Conservation (phyloP, 2,329 filamentous ascomycete species). For the Blastomyces percursus region DNA sequence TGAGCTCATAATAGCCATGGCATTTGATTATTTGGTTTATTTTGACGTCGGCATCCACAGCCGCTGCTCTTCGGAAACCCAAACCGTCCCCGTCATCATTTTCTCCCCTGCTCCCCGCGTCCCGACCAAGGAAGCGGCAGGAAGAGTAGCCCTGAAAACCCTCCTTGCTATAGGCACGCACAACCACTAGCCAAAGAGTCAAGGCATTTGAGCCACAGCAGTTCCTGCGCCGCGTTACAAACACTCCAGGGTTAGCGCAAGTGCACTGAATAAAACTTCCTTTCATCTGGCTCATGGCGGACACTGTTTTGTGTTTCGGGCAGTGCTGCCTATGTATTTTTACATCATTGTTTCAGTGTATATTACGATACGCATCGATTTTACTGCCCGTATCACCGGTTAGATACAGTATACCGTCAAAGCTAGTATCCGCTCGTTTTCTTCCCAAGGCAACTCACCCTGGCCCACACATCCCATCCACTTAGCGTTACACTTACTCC, state of each 20-base stretch:
- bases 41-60: neutral
- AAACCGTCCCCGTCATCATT: neutral
- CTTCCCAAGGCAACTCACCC: neutral
- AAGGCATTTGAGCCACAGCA: neutral
- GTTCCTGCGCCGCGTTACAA: conserved; percentile 1
- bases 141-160: neutral
- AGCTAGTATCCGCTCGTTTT: neutral
- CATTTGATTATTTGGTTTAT: too few relatives aligned
- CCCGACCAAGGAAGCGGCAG: neutral
- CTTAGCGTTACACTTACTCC: neutral
- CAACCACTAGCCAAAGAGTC: neutral
- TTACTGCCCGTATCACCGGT: neutral
- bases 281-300: neutral
- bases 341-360: neutral
- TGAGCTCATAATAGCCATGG: too few relatives aligned
- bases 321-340: conserved; percentile 1
- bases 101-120: neutral
- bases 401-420: neutral
- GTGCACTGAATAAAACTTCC: neutral
- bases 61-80: neutral
- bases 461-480: neutral
- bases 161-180: neutral
- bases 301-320: neutral
- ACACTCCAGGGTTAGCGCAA: neutral
- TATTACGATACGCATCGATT: neutral